Evolutionary conservation across 768 basidiomycete species (phyloP).

Genomic region (Lactarius tabidus): DNA sequence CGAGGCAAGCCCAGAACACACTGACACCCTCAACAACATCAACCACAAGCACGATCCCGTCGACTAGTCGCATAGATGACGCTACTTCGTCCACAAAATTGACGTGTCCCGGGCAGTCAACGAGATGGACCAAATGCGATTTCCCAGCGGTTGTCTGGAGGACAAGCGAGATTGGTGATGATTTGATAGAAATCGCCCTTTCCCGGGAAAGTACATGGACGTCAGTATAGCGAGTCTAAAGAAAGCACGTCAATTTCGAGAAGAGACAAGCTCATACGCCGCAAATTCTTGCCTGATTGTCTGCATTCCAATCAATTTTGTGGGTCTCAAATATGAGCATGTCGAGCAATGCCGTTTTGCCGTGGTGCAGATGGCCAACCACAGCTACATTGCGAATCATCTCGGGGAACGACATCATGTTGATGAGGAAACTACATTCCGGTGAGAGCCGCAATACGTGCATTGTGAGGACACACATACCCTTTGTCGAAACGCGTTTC

Average conservation of each 20-base stretch:
- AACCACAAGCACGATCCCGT: constrained; percentile 90
- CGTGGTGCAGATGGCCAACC: constrained; percentile 96
- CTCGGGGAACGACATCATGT: constrained; percentile 85
- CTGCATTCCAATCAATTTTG: constrained; percentile 90
- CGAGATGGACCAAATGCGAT: constrained; percentile 87
- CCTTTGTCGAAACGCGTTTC: constrained; percentile 97
- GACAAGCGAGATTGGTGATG: constrained; percentile 92
- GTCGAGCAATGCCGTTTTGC: constrained; percentile 95
- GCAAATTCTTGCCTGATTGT: constrained; percentile 51
- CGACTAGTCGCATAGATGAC: constrained; percentile 76
- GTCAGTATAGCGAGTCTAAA: constrained; percentile 90
- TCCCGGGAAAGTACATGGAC: constrained; percentile 86
- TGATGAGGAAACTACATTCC: constrained; percentile 74
- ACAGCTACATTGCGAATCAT: constrained; percentile 96
- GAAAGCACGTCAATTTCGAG: constrained; percentile 15
- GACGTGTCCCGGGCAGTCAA: constrained; percentile 97
- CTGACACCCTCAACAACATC: constrained; percentile 96
- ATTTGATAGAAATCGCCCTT: constrained; percentile 92
- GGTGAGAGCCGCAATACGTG: neutral
- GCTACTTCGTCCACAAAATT: constrained; percentile 99
- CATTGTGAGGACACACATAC: constrained; percentile 42
- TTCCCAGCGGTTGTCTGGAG: constrained; percentile 83
- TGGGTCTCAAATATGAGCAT: constrained; percentile 98
- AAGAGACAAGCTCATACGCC: neutral
- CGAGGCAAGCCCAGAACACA: constrained; percentile 2